A percentile compares a stretch with the other conserved stretches of the same genome.
Conservation (phyloP, 192 early-diverging fungal species). For the Backusella macrospora region DNA sequence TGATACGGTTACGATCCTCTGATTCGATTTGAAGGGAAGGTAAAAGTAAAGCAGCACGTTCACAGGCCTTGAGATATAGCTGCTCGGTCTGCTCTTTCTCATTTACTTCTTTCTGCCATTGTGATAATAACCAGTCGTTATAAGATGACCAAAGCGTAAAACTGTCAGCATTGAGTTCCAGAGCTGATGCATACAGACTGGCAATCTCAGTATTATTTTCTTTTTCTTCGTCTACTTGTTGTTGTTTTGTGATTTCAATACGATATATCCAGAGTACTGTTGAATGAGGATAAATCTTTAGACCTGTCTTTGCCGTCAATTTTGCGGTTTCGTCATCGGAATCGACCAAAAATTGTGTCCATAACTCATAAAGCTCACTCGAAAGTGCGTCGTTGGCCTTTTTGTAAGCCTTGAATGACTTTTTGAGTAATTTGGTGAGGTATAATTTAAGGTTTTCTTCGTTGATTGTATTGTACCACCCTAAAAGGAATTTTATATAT, state of each 20-base stretch:
- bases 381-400: conserved; percentile 43
- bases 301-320: conserved; percentile 39
- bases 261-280: conserved; percentile 46
- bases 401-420: conserved; percentile 52
- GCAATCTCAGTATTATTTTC: neutral
- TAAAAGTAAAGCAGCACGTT: conserved; percentile 51
- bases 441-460: conserved; percentile 67
- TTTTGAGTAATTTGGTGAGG: conserved; percentile 58
- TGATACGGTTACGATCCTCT: conserved; percentile 48
- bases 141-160: conserved; percentile 56
- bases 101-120: conserved; percentile 45
- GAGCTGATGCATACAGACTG: conserved; percentile 40
- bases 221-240: conserved; percentile 27
- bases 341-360: conserved; percentile 44
- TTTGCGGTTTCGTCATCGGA: conserved; percentile 13
- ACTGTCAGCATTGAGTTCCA: conserved; percentile 43
- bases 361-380: conserved; percentile 55
- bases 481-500: conserved; percentile 65
- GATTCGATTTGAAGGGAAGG: conserved; percentile 52
- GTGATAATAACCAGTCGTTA: conserved; percentile 40
- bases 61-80: conserved; percentile 47
- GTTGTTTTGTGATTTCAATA: conserved; percentile 27
- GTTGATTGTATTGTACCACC: conserved; percentile 43
- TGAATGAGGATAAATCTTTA: conserved; percentile 43
- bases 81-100: conserved; percentile 39